phyloP scores from a whole-genome alignment of 441 rosid genomes.

The Croton laevigatus region DNA sequence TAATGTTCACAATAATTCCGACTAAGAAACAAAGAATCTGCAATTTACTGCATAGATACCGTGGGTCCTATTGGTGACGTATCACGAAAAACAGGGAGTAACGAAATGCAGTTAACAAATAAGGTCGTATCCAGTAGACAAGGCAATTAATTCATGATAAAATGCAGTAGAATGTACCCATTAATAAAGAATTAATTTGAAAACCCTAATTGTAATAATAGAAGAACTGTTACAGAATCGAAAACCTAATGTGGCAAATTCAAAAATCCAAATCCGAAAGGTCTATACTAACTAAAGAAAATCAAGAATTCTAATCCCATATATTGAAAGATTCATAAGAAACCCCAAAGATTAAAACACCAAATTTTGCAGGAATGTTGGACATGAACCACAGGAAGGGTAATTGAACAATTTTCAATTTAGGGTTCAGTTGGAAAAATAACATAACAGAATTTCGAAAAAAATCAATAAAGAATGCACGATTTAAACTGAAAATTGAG shows the following conservation, averaged over 20 bases:
- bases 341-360: neutral
- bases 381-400: constrained; percentile 57
- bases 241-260: neutral
- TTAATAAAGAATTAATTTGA: neutral
- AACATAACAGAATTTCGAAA: no score
- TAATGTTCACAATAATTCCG: no score
- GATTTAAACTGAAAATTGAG: no score
- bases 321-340: neutral
- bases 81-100: neutral
- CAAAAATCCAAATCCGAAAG: neutral
- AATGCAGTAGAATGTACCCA: neutral
- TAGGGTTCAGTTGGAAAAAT: no score
- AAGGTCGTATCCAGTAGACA: neutral
- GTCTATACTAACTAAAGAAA: neutral
- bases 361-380: constrained; percentile 27
- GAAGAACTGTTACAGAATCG: neutral
- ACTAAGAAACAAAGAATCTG: no score
- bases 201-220: constrained; percentile 12
- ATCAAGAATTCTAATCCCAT: neutral
- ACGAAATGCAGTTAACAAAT: neutral
- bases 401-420: no score
- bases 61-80: no score
- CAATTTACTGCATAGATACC: no score
- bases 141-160: neutral
- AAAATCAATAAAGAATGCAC: no score